phyloP scores from a whole-genome alignment of 2,329 filamentous ascomycete genomes.

The Torrubiella hemipterigena region DNA sequence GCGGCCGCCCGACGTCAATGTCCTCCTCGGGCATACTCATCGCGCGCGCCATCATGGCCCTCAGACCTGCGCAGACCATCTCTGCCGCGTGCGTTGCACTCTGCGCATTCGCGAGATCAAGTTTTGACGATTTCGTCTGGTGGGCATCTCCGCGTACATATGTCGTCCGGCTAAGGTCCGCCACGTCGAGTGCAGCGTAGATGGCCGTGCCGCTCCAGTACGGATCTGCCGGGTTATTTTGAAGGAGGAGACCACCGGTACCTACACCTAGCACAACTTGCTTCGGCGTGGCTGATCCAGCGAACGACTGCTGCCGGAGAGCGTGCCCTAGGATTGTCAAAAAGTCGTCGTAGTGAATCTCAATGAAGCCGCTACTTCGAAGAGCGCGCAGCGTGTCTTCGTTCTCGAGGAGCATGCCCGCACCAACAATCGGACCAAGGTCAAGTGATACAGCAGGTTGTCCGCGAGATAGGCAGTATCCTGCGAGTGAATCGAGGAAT shows the following conservation, averaged over 20 bases:
- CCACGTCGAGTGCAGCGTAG: constrained; percentile 33
- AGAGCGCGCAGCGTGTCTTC: constrained; percentile 33
- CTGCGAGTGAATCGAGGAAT: constrained; percentile 36
- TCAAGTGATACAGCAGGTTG: constrained; percentile 33
- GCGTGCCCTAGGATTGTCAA: constrained; percentile 33
- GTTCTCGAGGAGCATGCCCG: constrained; percentile 41
- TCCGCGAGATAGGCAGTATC: constrained; percentile 16
- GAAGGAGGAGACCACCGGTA: constrained; percentile 38
- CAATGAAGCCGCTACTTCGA: constrained; percentile 39
- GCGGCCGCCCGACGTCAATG: constrained; percentile 27
- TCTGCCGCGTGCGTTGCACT: constrained; percentile 16
- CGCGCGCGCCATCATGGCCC: constrained; percentile 26
- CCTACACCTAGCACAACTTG: constrained; percentile 41
- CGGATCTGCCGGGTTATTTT: constrained; percentile 39
- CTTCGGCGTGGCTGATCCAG: constrained; percentile 21
- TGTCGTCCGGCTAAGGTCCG: too few species aligned
- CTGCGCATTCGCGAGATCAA: too few species aligned
- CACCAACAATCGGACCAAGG: constrained; percentile 38
- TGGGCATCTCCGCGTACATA: too few species aligned
- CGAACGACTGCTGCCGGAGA: constrained; percentile 23
- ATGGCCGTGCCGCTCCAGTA: constrained; percentile 41
- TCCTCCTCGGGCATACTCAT: constrained; percentile 32
- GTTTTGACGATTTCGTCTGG: too few species aligned
- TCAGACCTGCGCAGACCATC: constrained; percentile 23
- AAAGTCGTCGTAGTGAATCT: constrained; percentile 37